A percentile compares a stretch with the other conserved stretches of the same genome.
Evolutionary conservation across 768 basidiomycete species (phyloP).

Genomic region (Melanogaster broomeanus): DNA sequence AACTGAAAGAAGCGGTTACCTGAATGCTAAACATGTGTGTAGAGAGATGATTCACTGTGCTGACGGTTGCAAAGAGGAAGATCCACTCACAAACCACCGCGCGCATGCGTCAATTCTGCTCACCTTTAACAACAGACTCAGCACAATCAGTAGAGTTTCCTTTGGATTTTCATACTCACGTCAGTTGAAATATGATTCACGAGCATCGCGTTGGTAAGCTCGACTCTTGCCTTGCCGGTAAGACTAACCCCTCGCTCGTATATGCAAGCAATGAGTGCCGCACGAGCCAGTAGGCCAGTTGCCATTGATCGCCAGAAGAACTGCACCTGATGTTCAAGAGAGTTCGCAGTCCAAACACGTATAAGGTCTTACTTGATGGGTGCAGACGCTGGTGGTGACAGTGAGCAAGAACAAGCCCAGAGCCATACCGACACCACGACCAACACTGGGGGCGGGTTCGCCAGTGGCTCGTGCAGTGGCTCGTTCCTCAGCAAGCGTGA

Average conservation of each 20-base stretch:
- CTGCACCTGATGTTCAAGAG: conserved; percentile 23
- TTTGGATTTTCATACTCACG: conserved; percentile 37
- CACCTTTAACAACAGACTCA: conserved; percentile 31
- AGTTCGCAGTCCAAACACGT: background rate
- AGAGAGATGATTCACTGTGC: background rate
- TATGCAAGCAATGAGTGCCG: conserved; percentile 66
- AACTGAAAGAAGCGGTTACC: conserved; percentile 22
- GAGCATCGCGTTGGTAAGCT: conserved; percentile 59
- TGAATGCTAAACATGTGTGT: conserved; percentile 42
- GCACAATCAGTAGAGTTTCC: background rate
- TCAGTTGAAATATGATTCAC: conserved; percentile 68
- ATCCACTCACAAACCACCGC: conserved; percentile 67
- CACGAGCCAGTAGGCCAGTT: conserved; percentile 64
- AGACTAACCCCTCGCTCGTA: conserved; percentile 70
- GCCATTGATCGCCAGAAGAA: conserved; percentile 75
- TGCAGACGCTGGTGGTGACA: conserved; percentile 53
- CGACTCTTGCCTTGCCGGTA: conserved; percentile 64
- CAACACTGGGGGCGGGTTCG: conserved; percentile 40
- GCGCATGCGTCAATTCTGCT: conserved; percentile 61
- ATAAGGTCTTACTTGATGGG: conserved; percentile 54
- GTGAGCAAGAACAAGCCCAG: conserved; percentile 51
- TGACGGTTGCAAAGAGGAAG: background rate
- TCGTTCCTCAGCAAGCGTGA: conserved; percentile 56
- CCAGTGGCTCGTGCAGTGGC: conserved; percentile 41
- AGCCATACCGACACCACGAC: conserved; percentile 60